Evolutionary conservation across 306 rosid species (phyloP), one percentile per base, ranked within the genome.

Genomic region (Cicer yamashitae): DNA sequence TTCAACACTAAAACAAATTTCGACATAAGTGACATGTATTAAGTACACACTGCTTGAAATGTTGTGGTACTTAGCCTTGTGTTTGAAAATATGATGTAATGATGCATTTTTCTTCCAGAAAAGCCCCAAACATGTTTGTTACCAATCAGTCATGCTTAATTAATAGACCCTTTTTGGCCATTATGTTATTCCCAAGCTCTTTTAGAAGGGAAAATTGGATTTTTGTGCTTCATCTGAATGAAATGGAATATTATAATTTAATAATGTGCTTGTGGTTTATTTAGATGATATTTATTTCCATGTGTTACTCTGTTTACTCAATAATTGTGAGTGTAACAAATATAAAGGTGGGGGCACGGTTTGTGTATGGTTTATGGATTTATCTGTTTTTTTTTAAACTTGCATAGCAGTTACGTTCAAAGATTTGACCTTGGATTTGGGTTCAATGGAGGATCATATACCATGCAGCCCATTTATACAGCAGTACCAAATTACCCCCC

Each of bases 391-490:
- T 43, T 44, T 66, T 37, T 62, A 75, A 82, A 25, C 62, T 65
- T 73, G 40, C 60, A 46, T 75, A 15, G 62, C 87, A 94, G 98
- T 93, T 94, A 91, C 74, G 56, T 89, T 89, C 98, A 94, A 83
- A 91, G 97, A 85, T 90, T 87, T 54, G 98, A 91, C 80, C 97
- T 96, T 70, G 97, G 98, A 48, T 91, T 91, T 82, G 96, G 98
- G 73, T 91, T 90, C 85, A 94, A 66, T 84, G 97, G 93, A 60
- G 98, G 97, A 39, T 85, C 96, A 1, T 91, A 90, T 68, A 41
- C 93, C 47, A 75, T 94, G 77, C 98, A 86, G 85, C 97, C 98
- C 53, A 84, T 94, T 91, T 91, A 90, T 75, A 70, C 96, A 44
- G 88, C 98, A 60, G 92, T 88, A 14, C 50, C 92, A 83, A 94